Evolutionary conservation across 2,329 filamentous ascomycete genomes (phyloP).

Genomic region (Fusarium veterinarium): DNA sequence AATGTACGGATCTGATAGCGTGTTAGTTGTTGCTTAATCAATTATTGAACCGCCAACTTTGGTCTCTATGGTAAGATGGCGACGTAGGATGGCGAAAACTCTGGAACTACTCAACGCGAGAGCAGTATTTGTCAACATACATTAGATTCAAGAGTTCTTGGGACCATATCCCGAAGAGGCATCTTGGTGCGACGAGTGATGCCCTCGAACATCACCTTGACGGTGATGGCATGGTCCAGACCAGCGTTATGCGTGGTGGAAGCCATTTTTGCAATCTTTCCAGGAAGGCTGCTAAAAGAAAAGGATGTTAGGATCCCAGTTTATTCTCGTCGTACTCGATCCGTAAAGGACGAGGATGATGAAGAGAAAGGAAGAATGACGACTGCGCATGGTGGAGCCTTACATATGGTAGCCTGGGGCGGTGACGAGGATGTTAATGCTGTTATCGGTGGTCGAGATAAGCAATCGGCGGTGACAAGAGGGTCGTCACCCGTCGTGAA

Average conservation of each 20-base stretch:
- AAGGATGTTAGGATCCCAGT: not conserved
- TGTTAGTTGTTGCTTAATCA: constrained; percentile 21
- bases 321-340: constrained; percentile 11
- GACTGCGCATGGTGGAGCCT: constrained; percentile 39
- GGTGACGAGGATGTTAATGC: constrained; percentile 40
- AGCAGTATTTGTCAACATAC: constrained; percentile 66
- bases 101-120: not conserved
- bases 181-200: constrained; percentile 87
- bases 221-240: constrained; percentile 68
- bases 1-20: constrained; percentile 50
- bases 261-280: constrained; percentile 42
- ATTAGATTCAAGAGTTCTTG: constrained; percentile 80
- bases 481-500: constrained; percentile 38
- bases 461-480: constrained; percentile 43
- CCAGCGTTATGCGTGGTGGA: constrained; percentile 36
- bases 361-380: constrained; percentile 31
- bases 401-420: constrained; percentile 39
- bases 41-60: not conserved
- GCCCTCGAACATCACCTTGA: constrained; percentile 86
- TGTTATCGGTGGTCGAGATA: constrained; percentile 44
- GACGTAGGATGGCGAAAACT: not conserved
- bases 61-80: not conserved
- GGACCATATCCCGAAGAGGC: constrained; percentile 84
- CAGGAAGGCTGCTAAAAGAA: constrained; percentile 2
- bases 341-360: constrained; percentile 32